A percentile compares a stretch with the other conserved stretches of the same genome.
Conservation (phyloP, 345 rosid species). For the Durio zibethinus region DNA sequence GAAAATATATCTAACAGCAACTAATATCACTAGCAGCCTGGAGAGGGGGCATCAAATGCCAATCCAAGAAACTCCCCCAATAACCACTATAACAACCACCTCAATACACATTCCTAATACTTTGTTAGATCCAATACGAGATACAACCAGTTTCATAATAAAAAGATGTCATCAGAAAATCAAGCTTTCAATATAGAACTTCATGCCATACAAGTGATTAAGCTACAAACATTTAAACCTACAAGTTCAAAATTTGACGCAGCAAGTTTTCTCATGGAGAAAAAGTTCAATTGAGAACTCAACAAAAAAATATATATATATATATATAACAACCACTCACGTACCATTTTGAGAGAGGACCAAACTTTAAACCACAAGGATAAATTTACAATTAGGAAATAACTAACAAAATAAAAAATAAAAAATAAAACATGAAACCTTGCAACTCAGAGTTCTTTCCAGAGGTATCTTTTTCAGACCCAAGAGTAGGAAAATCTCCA, state of each 20-base stretch:
- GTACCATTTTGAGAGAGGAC: not conserved
- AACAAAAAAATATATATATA: not conserved
- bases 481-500: conserved; percentile 96
- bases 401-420: not conserved
- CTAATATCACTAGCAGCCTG: not conserved
- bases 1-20: not conserved
- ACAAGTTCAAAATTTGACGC: not conserved
- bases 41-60: not conserved
- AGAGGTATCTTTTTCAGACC: conserved; percentile 68
- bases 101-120: not conserved
- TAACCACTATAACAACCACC: not conserved
- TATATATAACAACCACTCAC: not conserved
- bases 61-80: not conserved
- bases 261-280: not conserved
- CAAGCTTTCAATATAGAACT: not conserved
- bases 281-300: not conserved
- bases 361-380: conserved; percentile 19
- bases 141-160: not conserved
- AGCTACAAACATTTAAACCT: not conserved
- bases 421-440: conserved; percentile 40
- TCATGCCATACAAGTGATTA: not conserved
- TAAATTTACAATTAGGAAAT: conserved; percentile 8
- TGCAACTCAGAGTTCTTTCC: conserved; percentile 51
- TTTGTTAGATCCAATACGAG: not conserved
- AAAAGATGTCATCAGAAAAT: not conserved